These are phyloP conservation scores for Gloeophyllum trabeum DNA, from an alignment of 768 basidiomycete species.

Conservation along the genomic window DNA sequence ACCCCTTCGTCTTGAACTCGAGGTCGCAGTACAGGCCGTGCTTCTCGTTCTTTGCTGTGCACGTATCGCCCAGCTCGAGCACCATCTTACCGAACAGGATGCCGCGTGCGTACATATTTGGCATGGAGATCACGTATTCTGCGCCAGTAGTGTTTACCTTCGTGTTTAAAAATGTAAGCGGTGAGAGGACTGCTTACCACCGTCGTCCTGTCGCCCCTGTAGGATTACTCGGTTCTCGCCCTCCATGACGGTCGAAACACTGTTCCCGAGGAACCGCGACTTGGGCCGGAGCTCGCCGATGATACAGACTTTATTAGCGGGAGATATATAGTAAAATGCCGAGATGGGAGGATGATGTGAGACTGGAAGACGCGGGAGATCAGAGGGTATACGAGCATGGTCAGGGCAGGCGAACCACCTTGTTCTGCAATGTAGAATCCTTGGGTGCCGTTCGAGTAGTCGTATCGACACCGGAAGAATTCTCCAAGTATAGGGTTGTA, in stretches of 20 bases:
- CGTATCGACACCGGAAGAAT: constrained; percentile 93
- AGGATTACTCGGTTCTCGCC: constrained; percentile 86
- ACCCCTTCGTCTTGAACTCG: constrained; percentile 98
- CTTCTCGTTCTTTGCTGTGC: constrained; percentile 74
- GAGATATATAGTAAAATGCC: constrained; percentile 94
- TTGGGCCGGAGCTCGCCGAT: constrained; percentile 93
- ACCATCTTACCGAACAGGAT: constrained; percentile 93
- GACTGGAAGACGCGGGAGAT: constrained; percentile 32
- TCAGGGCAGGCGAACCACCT: constrained; percentile 31
- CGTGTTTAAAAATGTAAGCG: neutral
- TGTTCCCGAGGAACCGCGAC: constrained; percentile 93
- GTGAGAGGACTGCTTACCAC: constrained; percentile 41
- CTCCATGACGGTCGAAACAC: constrained; percentile 93
- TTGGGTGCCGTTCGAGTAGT: constrained; percentile 83
- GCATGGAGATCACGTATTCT: constrained; percentile 92
- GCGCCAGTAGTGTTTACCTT: too few relatives aligned
- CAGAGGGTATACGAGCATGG: neutral
- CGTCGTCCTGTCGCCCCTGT: constrained; percentile 76
- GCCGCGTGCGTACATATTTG: constrained; percentile 92
- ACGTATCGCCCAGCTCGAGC: constrained; percentile 86
- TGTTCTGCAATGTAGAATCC: constrained; percentile 97
- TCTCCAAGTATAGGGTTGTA: constrained; percentile 98
- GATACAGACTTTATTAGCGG: constrained; percentile 77
- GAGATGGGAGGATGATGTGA: constrained; percentile 93
- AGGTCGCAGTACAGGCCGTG: constrained; percentile 68